These are phyloP conservation scores for Sporisorium graminicola DNA, from an alignment of 1,284 basidiomycete species.

Conservation along the genomic window DNA sequence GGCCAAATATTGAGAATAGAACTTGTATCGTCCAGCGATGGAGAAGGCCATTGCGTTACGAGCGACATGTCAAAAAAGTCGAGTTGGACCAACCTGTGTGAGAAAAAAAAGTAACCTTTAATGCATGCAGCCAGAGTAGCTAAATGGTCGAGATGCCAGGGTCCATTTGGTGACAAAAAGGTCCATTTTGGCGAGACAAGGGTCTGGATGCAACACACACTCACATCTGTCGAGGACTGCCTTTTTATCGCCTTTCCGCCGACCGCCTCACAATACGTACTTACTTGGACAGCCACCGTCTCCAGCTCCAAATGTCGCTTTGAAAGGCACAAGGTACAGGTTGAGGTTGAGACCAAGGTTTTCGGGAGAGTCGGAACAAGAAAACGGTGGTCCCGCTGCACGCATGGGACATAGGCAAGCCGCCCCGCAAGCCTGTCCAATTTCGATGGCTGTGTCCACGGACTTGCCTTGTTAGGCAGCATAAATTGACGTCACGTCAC, in stretches of 20 bases:
- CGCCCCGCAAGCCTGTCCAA: not conserved
- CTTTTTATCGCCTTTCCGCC: not conserved
- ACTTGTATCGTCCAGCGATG: not conserved
- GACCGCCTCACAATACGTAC: too few relatives aligned
- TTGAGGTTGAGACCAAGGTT: not conserved
- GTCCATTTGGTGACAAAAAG: not conserved
- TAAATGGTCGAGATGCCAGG: not conserved
- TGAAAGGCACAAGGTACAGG: not conserved
- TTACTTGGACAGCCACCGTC: not conserved
- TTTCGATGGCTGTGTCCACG: not conserved
- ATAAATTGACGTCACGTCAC: conserved; percentile 3
- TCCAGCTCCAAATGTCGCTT: not conserved
- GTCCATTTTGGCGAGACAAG: conserved; percentile 16
- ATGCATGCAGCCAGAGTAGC: not conserved
- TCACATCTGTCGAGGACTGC: conserved; percentile 1
- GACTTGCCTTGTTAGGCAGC: not conserved
- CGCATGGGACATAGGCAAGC: not conserved
- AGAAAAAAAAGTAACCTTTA: too few relatives aligned
- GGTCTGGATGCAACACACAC: conserved; percentile 12
- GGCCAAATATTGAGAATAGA: not conserved
- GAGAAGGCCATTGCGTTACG: not conserved
- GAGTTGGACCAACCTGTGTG: too few relatives aligned
- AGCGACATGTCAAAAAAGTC: not conserved
- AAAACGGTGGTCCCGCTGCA: not conserved
- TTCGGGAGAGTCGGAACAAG: not conserved